Base-by-base conservation (phyloP, 306 rosid genomes). In the Purshia tridentata region DNA sequence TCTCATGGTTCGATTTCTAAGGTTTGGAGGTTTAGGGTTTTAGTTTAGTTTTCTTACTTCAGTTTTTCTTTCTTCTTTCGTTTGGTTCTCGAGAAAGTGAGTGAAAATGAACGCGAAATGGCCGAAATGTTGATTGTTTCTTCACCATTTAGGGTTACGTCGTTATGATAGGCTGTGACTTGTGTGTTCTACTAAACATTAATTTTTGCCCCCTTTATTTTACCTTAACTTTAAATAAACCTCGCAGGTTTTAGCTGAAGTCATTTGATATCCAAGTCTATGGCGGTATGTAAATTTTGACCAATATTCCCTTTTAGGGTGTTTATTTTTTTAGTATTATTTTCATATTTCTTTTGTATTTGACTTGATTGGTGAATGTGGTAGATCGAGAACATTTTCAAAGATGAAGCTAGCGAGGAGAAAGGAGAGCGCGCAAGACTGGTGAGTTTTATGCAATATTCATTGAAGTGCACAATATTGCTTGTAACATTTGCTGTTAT, bases 401-500 rank as follows among this genome's bases (percentile, higher is more conserved):
- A 90, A 87, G 93, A 95, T 90, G 98, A 95, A 54, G 98, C 99
- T 42, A 91, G 87, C 55, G 93, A 91, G 86, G 99, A 91, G 80
- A 95, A 91, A 83, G 99, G 99, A 37, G 97, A 91, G 82, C 93
- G 90, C 6, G 99, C 98, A 60, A 87, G 99, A 81, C 89, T 95
- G 99, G 99, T 95, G 75, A 78, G 89, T 60, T 53, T 78, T 8
- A 0, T 72, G 42, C 15, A 2, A 8, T 67, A 15, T 29, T 47
- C 5, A 4, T 41, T 19, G 0, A 13, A 40, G 63, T 54, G n/a
- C 29, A 54, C 40, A 56, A 5, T 19, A 13, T 11, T 51, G 19
- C 8, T 16, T 2, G 55, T 51, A 51, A 15, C 8, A 51, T 18
- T 51, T 29, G 35, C 35, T 29, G 35, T 29, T 29, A 29, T 29